Evolutionary conservation across 352 stramenopile species (phyloP).

Genomic region (Globisporangium cylindrosporum): DNA sequence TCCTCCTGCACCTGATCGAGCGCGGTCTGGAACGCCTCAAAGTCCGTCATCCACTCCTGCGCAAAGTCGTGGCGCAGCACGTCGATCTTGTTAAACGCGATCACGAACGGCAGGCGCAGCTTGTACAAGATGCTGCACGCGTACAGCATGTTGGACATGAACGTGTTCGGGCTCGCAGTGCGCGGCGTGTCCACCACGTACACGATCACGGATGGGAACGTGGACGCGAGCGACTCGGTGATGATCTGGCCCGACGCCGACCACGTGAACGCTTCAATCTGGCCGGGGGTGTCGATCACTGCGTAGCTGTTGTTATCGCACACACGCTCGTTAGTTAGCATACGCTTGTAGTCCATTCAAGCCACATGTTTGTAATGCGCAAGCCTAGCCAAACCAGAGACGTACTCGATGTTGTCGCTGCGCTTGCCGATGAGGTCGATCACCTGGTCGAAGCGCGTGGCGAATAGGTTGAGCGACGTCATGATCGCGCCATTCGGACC

Average conservation of each 20-base stretch:
- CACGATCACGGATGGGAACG: constrained; percentile 96
- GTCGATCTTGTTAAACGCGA: constrained; percentile 99
- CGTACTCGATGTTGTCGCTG: constrained; percentile 78
- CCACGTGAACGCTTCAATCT: constrained; percentile 99
- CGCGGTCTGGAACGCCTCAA: constrained; percentile 97
- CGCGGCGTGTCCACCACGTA: constrained; percentile 99
- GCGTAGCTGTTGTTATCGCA: constrained; percentile 77
- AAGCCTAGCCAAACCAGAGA: constrained; percentile 9
- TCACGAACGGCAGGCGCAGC: constrained; percentile 95
- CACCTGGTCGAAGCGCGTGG: constrained; percentile 99
- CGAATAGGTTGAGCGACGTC: constrained; percentile 99
- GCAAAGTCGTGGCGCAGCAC: constrained; percentile 93
- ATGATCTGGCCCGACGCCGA: constrained; percentile 98
- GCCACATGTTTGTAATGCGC: neutral
- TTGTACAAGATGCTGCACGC: constrained; percentile 99
- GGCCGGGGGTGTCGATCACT: constrained; percentile 97
- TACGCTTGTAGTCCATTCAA: no score
- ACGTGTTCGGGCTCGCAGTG: constrained; percentile 95
- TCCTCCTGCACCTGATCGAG: constrained; percentile 90
- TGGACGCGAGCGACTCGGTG: constrained; percentile 94
- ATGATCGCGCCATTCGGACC: constrained; percentile 99
- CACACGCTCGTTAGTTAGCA: neutral
- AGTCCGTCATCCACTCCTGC: constrained; percentile 99
- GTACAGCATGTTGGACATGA: constrained; percentile 99
- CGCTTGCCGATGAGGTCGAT: constrained; percentile 93